Percentiles rank a stretch among this genome's conserved stretches.
Conservation (phyloP, 2,329 filamentous ascomycete genomes). For the Fusarium sp. region DNA sequence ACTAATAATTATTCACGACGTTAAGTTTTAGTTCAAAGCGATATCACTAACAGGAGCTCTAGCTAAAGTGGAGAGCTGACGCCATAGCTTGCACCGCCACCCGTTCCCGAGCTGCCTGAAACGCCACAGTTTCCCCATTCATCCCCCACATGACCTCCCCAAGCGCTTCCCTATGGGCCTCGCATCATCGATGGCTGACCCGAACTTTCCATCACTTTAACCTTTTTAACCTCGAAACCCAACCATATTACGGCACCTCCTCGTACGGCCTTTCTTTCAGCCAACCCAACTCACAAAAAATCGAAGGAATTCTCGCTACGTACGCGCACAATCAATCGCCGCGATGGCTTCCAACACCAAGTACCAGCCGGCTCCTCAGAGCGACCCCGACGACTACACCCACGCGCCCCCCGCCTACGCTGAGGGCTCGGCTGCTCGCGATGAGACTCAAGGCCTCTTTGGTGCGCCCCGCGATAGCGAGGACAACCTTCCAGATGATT, state of each 20-base stretch:
- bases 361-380: conserved; percentile 85
- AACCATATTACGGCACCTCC: background rate
- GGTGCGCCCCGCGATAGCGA: conserved; percentile 81
- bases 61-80: conserved; percentile 8
- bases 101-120: conserved; percentile 19
- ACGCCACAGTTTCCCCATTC: conserved; percentile 34
- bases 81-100: conserved; percentile 42
- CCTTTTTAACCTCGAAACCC: conserved; percentile 18
- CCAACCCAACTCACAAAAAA: background rate
- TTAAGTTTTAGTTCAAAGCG: background rate
- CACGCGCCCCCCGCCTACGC: conserved; percentile 86
- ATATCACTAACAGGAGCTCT: background rate
- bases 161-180: conserved; percentile 22
- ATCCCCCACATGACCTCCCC: conserved; percentile 42
- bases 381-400: conserved; percentile 86
- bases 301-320: background rate
- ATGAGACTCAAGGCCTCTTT: conserved; percentile 67
- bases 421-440: conserved; percentile 65
- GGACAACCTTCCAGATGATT: conserved; percentile 95
- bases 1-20: too few relatives aligned
- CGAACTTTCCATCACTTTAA: conserved; percentile 30
- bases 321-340: background rate
- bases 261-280: background rate
- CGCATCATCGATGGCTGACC: conserved; percentile 40
- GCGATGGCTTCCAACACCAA: conserved; percentile 80